Conservation (phyloP, 495 filamentous ascomycete species). For the Lentithecium fluviatile region DNA sequence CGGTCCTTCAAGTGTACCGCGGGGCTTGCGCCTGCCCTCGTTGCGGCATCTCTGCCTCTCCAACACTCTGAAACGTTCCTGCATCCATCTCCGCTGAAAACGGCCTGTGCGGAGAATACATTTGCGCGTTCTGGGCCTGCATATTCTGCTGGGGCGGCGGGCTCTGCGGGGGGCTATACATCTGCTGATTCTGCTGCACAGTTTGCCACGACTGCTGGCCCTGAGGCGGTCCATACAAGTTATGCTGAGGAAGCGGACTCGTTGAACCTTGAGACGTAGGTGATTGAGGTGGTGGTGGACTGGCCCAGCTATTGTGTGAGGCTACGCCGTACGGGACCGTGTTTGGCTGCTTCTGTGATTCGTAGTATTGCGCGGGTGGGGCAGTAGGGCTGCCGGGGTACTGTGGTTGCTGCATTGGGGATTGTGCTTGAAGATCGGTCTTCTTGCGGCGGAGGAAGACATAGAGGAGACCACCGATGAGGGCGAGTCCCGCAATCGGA, state of each 20-base stretch:
- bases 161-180: conserved; percentile 1
- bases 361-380: neutral
- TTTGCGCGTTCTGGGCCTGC: neutral
- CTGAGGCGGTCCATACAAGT: conserved; percentile 8
- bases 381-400: conserved; percentile 1
- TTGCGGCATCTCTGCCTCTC: neutral
- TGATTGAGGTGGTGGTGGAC: neutral
- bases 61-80: neutral
- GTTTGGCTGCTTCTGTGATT: conserved; percentile 1
- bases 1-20: neutral
- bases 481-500: conserved; percentile 15
- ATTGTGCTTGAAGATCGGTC: neutral
- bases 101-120: neutral
- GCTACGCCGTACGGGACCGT: conserved; percentile 11
- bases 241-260: neutral
- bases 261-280: neutral
- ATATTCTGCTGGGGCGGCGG: neutral
- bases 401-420: neutral
- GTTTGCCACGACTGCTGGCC: conserved; percentile 14
- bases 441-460: conserved; percentile 12
- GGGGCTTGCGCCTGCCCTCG: neutral
- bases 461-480: conserved; percentile 4
- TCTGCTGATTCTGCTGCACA: conserved; percentile 12
- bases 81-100: conserved; percentile 10
- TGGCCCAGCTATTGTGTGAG: neutral